Base-by-base conservation (phyloP, 176 grass and related monocot genomes). In the Carex littledalei region DNA sequence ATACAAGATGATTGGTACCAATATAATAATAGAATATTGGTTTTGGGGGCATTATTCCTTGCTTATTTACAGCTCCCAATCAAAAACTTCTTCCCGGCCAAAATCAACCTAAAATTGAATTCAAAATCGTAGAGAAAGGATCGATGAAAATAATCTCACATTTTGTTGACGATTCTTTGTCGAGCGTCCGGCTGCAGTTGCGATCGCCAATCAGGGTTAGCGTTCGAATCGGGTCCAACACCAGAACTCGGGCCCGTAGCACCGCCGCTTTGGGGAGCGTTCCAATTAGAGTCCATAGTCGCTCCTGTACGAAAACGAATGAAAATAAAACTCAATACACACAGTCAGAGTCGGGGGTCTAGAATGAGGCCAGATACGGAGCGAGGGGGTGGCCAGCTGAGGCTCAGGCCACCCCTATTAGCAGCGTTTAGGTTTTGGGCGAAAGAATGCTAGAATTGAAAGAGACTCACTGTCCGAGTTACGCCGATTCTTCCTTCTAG, bases 121-220 rank as follows among this genome's bases (percentile, higher is more conserved):
- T 18, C 2, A 85, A 89, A 82, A 41, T 10, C 14, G n/a, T 12
- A 52, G 18, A 81, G 9, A 69, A 70, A 39, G 6, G 62, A 24
- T 34, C 43, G 49, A 59, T 26, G 22, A 31, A 20, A 68, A 50
- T 14, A 13, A 41, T 5, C 45, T 55, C 79, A 95, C 96, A 95
- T 95, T 88, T 92, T 95, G 17, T 93, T 95, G 45, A 99, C 93
- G 81, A 95, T 92, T 86, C 88, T 90, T 78, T 16, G 85, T 57
- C 96, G 93, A 14, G 96, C 89, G 63, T 94, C 90, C 8, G 90
- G 87, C 84, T 91, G 96, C 49, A 99, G 90, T 68, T 94, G 93
- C 54, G 16, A 6, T 41, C 96, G 88, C 96, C 93, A 95, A 66
- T 95, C 88, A 60, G 37, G 5, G 37, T 39, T 39, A 39, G 78